Evolutionary conservation across 129 eudicot genomes (phyloP).

Genomic region (Saussurea involucrata): DNA sequence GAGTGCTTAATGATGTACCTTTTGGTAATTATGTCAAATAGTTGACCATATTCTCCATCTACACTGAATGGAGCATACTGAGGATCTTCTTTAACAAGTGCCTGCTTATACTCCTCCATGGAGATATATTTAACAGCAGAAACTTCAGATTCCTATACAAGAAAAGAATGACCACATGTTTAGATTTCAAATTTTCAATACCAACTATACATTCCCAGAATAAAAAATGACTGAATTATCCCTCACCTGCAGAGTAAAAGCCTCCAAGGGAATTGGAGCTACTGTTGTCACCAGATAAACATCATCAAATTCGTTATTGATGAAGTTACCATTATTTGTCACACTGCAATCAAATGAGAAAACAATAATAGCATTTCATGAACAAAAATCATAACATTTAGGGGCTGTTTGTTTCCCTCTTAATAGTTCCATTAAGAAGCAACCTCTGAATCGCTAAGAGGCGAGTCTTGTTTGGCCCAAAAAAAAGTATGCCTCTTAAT

Average conservation of each 20-base stretch:
- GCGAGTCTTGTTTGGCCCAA: too few relatives aligned
- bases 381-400: conserved; percentile 3
- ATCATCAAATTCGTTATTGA: conserved; percentile 87
- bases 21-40: conserved; percentile 58
- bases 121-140: conserved; percentile 89
- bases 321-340: conserved; percentile 65
- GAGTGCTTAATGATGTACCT: conserved; percentile 46
- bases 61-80: conserved; percentile 60
- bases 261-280: conserved; percentile 90
- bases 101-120: conserved; percentile 68
- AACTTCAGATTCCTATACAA: conserved; percentile 88
- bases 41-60: conserved; percentile 78
- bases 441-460: too few relatives aligned
- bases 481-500: too few relatives aligned
- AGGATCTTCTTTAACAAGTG: conserved; percentile 71
- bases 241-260: conserved; percentile 92
- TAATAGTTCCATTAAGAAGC: too few relatives aligned
- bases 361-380: conserved; percentile 9
- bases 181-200: conserved; percentile 12
- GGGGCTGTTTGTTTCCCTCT: too few relatives aligned
- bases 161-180: conserved; percentile 9
- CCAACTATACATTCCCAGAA: background rate
- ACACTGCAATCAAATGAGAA: conserved; percentile 56
- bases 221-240: background rate
- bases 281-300: conserved; percentile 88